Conservation (phyloP, 805 yeast species). For the Candida jianshihensis region DNA sequence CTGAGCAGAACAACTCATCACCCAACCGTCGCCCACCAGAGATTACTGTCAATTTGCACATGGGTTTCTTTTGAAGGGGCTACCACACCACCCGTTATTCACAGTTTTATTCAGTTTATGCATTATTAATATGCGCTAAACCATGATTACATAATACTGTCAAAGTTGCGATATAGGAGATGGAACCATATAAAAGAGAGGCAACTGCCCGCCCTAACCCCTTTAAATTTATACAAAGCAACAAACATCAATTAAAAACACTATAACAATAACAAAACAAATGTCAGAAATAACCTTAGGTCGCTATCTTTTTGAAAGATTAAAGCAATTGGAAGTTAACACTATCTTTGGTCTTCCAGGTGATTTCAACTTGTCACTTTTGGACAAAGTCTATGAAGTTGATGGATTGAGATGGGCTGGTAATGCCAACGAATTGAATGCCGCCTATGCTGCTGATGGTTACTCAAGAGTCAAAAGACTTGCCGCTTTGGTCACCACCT, state of each 20-base stretch:
- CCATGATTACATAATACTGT: too few relatives aligned
- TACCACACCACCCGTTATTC: too few relatives aligned
- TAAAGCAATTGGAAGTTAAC: slow-evolving; percentile 61
- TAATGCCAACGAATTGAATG: slow-evolving; percentile 84
- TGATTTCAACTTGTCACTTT: slow-evolving; percentile 66
- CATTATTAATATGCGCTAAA: too few relatives aligned
- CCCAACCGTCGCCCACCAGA: too few relatives aligned
- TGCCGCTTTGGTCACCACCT: slow-evolving; percentile 72
- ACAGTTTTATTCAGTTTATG: too few relatives aligned
- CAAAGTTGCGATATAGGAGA: too few relatives aligned
- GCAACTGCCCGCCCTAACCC: too few relatives aligned
- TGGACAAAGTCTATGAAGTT: slow-evolving; percentile 70
- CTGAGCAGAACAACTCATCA: too few relatives aligned
- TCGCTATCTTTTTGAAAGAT: slow-evolving; percentile 70
- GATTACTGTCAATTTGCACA: too few relatives aligned
- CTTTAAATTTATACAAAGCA: too few relatives aligned
- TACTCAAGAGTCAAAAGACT: slow-evolving; percentile 77
- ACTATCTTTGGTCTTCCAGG: slow-evolving; percentile 80
- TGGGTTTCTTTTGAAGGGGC: too few relatives aligned
- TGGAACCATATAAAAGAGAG: too few relatives aligned
- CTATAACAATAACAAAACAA: neutral
- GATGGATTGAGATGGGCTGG: slow-evolving; percentile 84
- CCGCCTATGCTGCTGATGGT: slow-evolving; percentile 86
- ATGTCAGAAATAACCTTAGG: slow-evolving; percentile 58
- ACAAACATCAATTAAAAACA: slow-evolving; percentile 1